These are phyloP conservation scores for Cryptosporidium andersoni DNA, from an alignment of 169 alveolate species.

Conservation along the genomic window DNA sequence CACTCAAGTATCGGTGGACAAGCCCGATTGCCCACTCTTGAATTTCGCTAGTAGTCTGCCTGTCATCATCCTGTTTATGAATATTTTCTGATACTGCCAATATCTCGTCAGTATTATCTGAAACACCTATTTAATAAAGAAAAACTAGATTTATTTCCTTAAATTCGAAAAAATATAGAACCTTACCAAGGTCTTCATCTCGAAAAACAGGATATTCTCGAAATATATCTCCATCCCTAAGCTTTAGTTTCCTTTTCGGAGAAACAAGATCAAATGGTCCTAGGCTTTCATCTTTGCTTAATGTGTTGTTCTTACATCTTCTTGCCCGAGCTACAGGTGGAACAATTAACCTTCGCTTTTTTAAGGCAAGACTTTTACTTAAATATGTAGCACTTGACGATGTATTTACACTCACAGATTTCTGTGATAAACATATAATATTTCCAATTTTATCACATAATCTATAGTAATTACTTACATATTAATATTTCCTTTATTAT, in stretches of 20 bases:
- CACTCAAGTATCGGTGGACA: conserved; percentile 40
- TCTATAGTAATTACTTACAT: background rate
- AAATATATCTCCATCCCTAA: conserved; percentile 14
- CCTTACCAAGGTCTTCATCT: conserved; percentile 68
- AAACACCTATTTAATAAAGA: conserved; percentile 18
- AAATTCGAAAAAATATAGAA: background rate
- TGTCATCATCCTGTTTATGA: conserved; percentile 65
- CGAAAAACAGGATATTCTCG: conserved; percentile 22
- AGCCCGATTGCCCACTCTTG: conserved; percentile 71
- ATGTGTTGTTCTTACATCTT: background rate
- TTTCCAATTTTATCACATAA: background rate
- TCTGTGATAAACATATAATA: conserved; percentile 3
- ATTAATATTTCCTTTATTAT: background rate
- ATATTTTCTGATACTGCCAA: conserved; percentile 23
- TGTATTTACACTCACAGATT: conserved; percentile 30
- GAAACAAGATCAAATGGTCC: background rate
- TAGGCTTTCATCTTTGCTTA: background rate
- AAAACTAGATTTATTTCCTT: background rate
- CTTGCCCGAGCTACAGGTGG: conserved; percentile 43
- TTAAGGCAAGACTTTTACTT: conserved; percentile 32
- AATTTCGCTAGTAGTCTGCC: conserved; percentile 67
- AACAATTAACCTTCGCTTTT: conserved; percentile 51
- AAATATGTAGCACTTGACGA: conserved; percentile 56
- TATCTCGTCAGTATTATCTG: conserved; percentile 38
- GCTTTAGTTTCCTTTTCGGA: conserved; percentile 45